Base-by-base conservation (phyloP, 352 stramenopile genomes). In the Elongisporangium anandrum region DNA sequence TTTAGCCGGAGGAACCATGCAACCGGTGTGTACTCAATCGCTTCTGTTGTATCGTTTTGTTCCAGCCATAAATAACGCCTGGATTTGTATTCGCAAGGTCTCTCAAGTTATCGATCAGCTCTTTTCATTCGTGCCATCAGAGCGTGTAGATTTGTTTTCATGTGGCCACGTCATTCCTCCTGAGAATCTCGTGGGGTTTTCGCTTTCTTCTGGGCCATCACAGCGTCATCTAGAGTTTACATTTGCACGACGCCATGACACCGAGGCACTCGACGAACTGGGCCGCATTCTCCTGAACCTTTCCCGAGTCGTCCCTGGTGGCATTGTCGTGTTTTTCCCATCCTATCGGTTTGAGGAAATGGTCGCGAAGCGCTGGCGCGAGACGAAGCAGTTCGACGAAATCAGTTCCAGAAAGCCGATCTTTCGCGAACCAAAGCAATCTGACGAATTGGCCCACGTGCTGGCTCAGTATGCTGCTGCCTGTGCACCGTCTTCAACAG, bases 81-180 rank as follows among this genome's bases (percentile, higher is more conserved):
- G 5, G 10, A 17, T 4, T 45, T 45, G 10, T 15, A 17, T 45
- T 5, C 26, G 12, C 34, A 23, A 95, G 86, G 75, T 97, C 77
- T 85, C 85, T 47, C 71, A 95, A 98, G 85, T 99, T n/a, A 86
- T 97, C 50, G 79, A 87, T 38, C 90, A 98, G 61, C 79, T 99
- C 1, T 98, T 99, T 56, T 82, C 90, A 19, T 74, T 75, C 9
- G 56, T 97, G 0, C 69, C 79, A n/a, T 59, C 54, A 23, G 63
- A 79, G 45, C 57, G 75, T 1, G 83, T 99, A n/a, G 88, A 96
- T 58, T 69, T 98, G 2, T 99, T 99, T 73, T 98, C 96, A 0
- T 99, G 97, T 62, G 96, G 94, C n/a, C 98, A 99, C 70, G 97
- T 99, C 1, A 98, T 99, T 66, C 88, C 95, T 53, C 72, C 81